These are phyloP conservation scores for Sporothrix mexicana DNA, from an alignment of 2,329 filamentous ascomycete species.

Conservation along the genomic window DNA sequence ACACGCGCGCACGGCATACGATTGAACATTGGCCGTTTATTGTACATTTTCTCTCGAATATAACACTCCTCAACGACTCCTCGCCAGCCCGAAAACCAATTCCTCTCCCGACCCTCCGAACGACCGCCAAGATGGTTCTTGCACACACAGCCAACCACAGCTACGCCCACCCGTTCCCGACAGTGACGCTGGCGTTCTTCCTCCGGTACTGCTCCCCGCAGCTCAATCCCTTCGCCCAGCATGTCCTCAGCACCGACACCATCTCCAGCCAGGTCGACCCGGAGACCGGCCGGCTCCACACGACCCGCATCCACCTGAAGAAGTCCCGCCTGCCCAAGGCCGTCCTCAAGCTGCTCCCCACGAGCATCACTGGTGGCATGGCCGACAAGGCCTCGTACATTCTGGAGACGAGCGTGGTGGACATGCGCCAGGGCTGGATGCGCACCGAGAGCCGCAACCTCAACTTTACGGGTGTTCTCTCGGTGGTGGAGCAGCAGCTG, in stretches of 20 bases:
- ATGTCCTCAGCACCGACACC: constrained; percentile 83
- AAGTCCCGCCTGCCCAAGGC: constrained; percentile 77
- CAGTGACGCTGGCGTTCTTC: constrained; percentile 87
- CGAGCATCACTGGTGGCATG: constrained; percentile 68
- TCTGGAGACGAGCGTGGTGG: constrained; percentile 78
- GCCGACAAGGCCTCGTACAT: constrained; percentile 78
- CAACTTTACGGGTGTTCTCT: constrained; percentile 80
- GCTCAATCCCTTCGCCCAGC: constrained; percentile 78
- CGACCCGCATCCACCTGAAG: constrained; percentile 80
- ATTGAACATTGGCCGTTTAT: not conserved
- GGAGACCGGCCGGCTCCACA: constrained; percentile 74
- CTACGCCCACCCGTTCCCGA: constrained; percentile 82
- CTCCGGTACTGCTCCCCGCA: constrained; percentile 77
- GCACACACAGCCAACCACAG: constrained; percentile 70
- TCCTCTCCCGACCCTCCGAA: not conserved
- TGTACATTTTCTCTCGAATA: not conserved
- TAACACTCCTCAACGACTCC: not conserved
- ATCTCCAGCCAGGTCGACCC: constrained; percentile 76
- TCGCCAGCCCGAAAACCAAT: not conserved
- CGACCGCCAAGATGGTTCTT: constrained; percentile 60
- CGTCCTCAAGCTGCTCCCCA: constrained; percentile 76
- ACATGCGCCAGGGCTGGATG: constrained; percentile 83
- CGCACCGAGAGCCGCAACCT: constrained; percentile 79
- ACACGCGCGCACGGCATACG: not conserved
- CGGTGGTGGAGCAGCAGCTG: constrained; percentile 75